Conservation (phyloP, 2,329 filamentous ascomycete genomes). For the Penicillium expansum region DNA sequence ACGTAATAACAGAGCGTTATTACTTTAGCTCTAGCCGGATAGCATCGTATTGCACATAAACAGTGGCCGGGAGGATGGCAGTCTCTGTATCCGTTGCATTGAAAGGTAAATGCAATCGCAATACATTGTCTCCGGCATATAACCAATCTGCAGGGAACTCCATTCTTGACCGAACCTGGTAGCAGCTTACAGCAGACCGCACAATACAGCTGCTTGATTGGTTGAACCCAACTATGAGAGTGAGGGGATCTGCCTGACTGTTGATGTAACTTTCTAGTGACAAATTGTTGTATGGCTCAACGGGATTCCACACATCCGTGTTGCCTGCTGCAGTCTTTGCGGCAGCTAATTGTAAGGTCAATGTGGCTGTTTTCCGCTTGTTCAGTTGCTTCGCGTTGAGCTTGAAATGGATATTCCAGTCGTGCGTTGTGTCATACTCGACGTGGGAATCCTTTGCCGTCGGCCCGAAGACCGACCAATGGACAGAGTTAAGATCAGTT, state of each 20-base stretch:
- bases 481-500: conserved; percentile 61
- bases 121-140: conserved; percentile 53
- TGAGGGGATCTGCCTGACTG: conserved; percentile 33
- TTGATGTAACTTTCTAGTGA: conserved; percentile 53
- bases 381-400: conserved; percentile 44
- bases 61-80: conserved; percentile 53
- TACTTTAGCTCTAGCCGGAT: conserved; percentile 55
- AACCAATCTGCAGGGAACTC: conserved; percentile 52
- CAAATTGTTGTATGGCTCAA: conserved; percentile 54
- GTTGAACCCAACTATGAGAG: conserved; percentile 45
- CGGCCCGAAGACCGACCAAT: conserved; percentile 62
- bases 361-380: conserved; percentile 50
- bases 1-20: background rate
- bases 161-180: conserved; percentile 61
- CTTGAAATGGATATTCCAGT: conserved; percentile 60
- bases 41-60: conserved; percentile 67
- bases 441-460: conserved; percentile 43
- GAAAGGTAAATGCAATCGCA: conserved; percentile 58
- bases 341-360: conserved; percentile 62
- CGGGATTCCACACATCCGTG: conserved; percentile 57
- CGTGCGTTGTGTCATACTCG: conserved; percentile 45
- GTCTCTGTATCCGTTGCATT: conserved; percentile 60
- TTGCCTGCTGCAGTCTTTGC: conserved; percentile 63
- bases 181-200: conserved; percentile 59
- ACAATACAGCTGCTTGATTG: conserved; percentile 61